Base-by-base conservation (phyloP, 2,329 filamentous ascomycete genomes). In the Graphilbum ipis-grandicollis region DNA sequence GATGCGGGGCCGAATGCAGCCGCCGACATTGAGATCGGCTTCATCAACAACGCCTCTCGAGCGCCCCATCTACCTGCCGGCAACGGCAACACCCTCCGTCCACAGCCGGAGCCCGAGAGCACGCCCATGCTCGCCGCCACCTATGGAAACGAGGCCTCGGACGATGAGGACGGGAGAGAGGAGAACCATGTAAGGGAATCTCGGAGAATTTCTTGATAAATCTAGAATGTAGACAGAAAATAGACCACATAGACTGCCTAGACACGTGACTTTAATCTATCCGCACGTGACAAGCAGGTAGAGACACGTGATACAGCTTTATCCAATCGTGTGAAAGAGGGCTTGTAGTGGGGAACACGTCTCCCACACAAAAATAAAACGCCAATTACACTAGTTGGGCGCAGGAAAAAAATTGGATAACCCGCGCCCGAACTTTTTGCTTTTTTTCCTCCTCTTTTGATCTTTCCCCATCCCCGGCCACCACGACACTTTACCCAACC, bases 51-150 rank as follows among this genome's bases (percentile, higher is more conserved):
- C 13, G 18, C 9, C 22, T 7, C 31, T 21, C 9, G 7, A 21
- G 8, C 26, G 26, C 9, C 14, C 26, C 9, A 12, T n/a, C n/a
- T n/a, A n/a, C n/a, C n/a, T n/a, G n/a, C n/a, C n/a, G n/a, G n/a
- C n/a, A n/a, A n/a, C n/a, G n/a, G n/a, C 6, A n/a, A 29, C 14
- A n/a, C 14, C 9, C 6, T n/a, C 28, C 5, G 5, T 12, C 9
- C 28, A 10, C 9, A 10, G 5, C 6, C 28, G 5, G 14, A 29
- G 9, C 5, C 18, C 3, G 63, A 65, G 39, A 51, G 48, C 2
- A 51, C 57, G 8, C 55, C 57, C 1, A 63, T 66, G 57, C 45
- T 64, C 31, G 47, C 52, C 6, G 51, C 48, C 28, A n/a, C n/a
- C n/a, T n/a, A 38, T 43, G 42, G 44, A 6, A 33, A 28, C 12